Evolutionary conservation across 768 basidiomycete species (phyloP), one percentile per base, ranked within the genome.

Genomic region (Trametopsis cervina): DNA sequence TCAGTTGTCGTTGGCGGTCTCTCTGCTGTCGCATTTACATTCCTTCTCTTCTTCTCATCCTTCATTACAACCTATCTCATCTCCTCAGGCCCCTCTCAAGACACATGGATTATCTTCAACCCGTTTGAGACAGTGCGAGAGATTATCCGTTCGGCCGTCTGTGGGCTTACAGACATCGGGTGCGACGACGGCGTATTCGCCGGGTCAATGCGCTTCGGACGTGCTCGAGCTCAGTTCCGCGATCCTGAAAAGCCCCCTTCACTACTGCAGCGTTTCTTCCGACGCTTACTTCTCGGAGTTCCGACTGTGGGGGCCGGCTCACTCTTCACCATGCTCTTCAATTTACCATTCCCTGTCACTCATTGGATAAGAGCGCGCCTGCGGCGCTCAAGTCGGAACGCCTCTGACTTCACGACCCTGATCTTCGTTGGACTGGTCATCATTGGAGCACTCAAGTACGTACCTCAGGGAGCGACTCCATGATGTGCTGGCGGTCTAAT

Each of bases 281-380:
- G 76, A 36, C 80, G 87, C n/a, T 83, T 90, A 61, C 55, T 90
- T 11, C 61, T 91, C 21, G 89, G 89, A 20, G 68, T 90, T 12
- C 87, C 89, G 23, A 72, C 89, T 48, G 74, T 91, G 11, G 87
- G 88, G 9, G 85, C 84, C 35, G 79, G 79, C 17, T 89, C 85
- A 13, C 63, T 90, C 37, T 75, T 88, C 15, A 84, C 86, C 45
- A 77, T 87, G 76, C 63, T 90, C 13, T 81, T 57, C 10, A 77
- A 84, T 2, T 60, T 81, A 5, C 83, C 80, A 20, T 62, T 83
- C 47, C 85, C 86, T 12, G 61, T 89, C 35, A 29, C 36, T 2
- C 83, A 86, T 43, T 81, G 80, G 74, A 55, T 88, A 37, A 76
- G 84, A 20, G 80, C 80, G 56, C 69, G 84, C 51, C 77, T 76